phyloP scores from a whole-genome alignment of 2,329 filamentous ascomycete species.

The Botrytis paeoniae region DNA sequence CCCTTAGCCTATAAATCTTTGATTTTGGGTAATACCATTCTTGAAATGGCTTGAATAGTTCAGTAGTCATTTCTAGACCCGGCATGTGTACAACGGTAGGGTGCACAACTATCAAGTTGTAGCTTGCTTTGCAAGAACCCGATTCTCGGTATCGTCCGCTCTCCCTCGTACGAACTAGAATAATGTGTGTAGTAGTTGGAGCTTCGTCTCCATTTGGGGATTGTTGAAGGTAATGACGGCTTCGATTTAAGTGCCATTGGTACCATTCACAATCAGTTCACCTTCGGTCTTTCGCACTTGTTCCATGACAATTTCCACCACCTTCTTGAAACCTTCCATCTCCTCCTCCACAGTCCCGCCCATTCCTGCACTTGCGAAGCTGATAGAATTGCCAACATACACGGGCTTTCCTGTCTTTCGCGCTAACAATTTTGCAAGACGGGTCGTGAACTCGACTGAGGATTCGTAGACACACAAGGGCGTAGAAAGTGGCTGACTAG shows the following conservation, averaged over 20 bases:
- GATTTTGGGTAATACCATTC: slow-evolving; percentile 4
- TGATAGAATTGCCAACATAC: slow-evolving; percentile 90
- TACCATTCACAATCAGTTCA: slow-evolving; percentile 21
- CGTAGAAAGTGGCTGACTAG: slow-evolving; percentile 68
- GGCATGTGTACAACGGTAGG: slow-evolving; percentile 5
- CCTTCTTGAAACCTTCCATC: slow-evolving; percentile 78
- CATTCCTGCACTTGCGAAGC: slow-evolving; percentile 67
- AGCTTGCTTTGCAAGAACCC: slow-evolving; percentile 10
- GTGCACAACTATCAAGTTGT: slow-evolving; percentile 15
- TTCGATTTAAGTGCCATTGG: slow-evolving; percentile 10
- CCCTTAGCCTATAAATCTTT: slow-evolving; percentile 3
- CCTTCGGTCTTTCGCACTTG: slow-evolving; percentile 45
- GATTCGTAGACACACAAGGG: slow-evolving; percentile 72
- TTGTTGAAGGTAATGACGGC: neutral
- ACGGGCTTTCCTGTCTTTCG: slow-evolving; percentile 68
- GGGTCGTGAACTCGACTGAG: slow-evolving; percentile 81
- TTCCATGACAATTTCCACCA: slow-evolving; percentile 66
- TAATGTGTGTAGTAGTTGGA: neutral
- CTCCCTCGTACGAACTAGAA: neutral
- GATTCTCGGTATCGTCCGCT: slow-evolving; percentile 9
- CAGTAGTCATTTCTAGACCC: slow-evolving; percentile 8
- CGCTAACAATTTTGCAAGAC: slow-evolving; percentile 81
- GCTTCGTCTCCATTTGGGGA: neutral
- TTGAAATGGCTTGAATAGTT: neutral
- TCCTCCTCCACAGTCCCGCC: slow-evolving; percentile 88